Evolutionary conservation across 768 basidiomycete species (phyloP), one percentile per base, ranked within the genome.

Genomic region (Termitomyces eurrhizus): DNA sequence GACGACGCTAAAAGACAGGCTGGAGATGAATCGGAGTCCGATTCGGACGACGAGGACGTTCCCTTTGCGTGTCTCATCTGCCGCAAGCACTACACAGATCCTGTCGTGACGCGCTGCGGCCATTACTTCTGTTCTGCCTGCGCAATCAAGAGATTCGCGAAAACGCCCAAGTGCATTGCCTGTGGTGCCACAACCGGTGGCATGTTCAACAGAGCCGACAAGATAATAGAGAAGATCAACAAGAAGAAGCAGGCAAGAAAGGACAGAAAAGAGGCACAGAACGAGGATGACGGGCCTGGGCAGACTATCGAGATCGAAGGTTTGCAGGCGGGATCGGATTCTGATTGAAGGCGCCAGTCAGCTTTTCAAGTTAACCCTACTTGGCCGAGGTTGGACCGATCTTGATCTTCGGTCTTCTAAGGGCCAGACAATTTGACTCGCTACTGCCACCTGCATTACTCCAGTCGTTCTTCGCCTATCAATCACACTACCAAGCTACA

Each of bases 21-120:
- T 41, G 85, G 82, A 36, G 85, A 86, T 52, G 86, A 74, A 36
- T 87, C 85, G 9, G 87, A 83, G 55, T 83, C 85, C 45, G 88
- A 88, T 71, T 84, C 84, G 42, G 88, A 87, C 65, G 87, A 89
- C 60, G 91, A 93, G 71, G 94, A 95, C 72, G 83, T 98, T 54
- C 97, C 97, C 6, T 99, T 98, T 72, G 96, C 97, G n/a, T 99
- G 97, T 75, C 82, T 98, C 67, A 89, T 99, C 65, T 98, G 97
- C 74, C 87, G 96, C 60, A 90, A 97, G 68, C 89, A 87, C 56
- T 98, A 95, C 75, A 95, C 89, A 13, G 93, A 97, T 67, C 96
- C 97, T 18, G 85, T 99, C 61, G 93, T 93, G 52, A 98, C 97
- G 44, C 89, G 93, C 56, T 99, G 97, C 74, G 93, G 91, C 4